Evolutionary conservation across 2,329 filamentous ascomycete genomes (phyloP).

Genomic region (Allantophomopsis cytisporea): DNA sequence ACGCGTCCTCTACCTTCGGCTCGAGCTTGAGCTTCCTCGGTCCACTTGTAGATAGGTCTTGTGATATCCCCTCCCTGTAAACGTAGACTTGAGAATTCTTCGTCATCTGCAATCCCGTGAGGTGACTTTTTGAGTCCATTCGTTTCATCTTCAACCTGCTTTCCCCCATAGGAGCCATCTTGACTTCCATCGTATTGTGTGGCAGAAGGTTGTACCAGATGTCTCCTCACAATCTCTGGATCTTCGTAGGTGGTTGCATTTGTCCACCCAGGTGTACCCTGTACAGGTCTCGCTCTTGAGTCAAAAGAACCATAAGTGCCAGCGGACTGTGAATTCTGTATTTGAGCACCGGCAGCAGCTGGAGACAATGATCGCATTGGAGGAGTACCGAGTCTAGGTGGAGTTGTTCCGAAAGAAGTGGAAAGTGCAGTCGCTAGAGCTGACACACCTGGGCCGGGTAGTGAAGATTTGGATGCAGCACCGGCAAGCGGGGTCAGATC

Average conservation of each 20-base stretch:
- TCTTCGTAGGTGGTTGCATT: slow-evolving; percentile 63
- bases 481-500: slow-evolving; percentile 51
- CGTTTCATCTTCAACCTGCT: slow-evolving; percentile 4
- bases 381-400: slow-evolving; percentile 56
- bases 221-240: slow-evolving; percentile 79
- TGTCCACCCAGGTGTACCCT: slow-evolving; percentile 24
- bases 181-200: slow-evolving; percentile 24
- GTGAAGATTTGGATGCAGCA: slow-evolving; percentile 37
- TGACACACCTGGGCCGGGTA: slow-evolving; percentile 69
- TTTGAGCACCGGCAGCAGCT: slow-evolving; percentile 26
- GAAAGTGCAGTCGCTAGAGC: slow-evolving; percentile 81
- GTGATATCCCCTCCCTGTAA: slow-evolving; percentile 93
- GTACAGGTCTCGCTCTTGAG: slow-evolving; percentile 37
- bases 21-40: slow-evolving; percentile 69
- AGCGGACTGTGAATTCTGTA: slow-evolving; percentile 29
- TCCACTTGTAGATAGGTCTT: slow-evolving; percentile 91
- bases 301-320: slow-evolving; percentile 84
- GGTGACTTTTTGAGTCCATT: slow-evolving; percentile 15
- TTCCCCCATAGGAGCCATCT: slow-evolving; percentile 8
- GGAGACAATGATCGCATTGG: slow-evolving; percentile 45
- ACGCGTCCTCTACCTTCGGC: slow-evolving; percentile 39
- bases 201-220: slow-evolving; percentile 60
- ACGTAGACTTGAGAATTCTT: slow-evolving; percentile 86
- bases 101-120: slow-evolving; percentile 33
- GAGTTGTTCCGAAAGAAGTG: slow-evolving; percentile 55